Evolutionary conservation across 176 grass and related monocot species (phyloP), one percentile per base, ranked within the genome.

Genomic region (Oryza glaberrima): DNA sequence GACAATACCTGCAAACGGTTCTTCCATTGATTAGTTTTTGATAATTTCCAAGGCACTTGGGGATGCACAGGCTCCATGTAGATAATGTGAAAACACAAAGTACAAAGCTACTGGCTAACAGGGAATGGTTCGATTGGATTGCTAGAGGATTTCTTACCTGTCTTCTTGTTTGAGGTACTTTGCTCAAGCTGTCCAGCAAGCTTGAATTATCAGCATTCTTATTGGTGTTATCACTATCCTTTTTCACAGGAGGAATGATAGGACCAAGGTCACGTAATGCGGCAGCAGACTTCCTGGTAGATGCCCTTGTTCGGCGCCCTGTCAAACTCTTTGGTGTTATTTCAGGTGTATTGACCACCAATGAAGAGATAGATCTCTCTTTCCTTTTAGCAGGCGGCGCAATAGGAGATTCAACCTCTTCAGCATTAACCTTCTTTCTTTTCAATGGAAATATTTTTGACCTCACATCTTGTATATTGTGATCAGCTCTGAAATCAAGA

Each of bases 381-480:
- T 91, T 91, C 81, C 88, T 90, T 92, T 82, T 88, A 73, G 86
- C 14, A 86, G 87, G 94, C 44, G 86, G 56, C 6, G 17, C 28
- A 82, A 81, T 30, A 6, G 87, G 91, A 75, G 89, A 88, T 71
- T 83, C 87, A 49, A 43, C 78, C 88, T 92, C 89, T 75, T 81
- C 81, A 73, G 89, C 73, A 5, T 88, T 75, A 72, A 92, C 38
- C 80, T 95, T 92, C 75, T 85, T 94, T 77, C 92, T 92, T 90
- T 90, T 94, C 11, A 90, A 88, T 11, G 87, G 94, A 82, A 97
- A 97, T 71, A 94, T 58, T 78, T 97, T 97, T 72, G 81, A 58
- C 71, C 94, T 94, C 56, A 97, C 83, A 75, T 93, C 89, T 90
- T 94, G 94, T 74, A 94, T 58, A 86, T 90, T 97, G 87, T 97